Evolutionary conservation across 2,329 filamentous ascomycete species (phyloP).

Genomic region (Setomelanomma holmii): DNA sequence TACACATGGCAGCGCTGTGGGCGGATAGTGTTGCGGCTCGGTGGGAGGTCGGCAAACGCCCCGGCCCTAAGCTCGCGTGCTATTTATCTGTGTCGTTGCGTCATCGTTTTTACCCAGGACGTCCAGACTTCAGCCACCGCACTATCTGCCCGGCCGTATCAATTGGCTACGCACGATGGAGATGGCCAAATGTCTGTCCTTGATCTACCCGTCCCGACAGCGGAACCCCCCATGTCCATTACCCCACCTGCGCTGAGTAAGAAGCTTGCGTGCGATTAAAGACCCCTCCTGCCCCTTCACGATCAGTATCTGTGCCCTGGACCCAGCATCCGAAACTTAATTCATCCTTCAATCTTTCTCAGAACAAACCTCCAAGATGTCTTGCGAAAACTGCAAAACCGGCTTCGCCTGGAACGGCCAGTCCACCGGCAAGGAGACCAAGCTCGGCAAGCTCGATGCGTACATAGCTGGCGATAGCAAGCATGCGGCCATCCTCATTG

Average conservation of each 20-base stretch:
- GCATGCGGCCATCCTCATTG: slow-evolving; percentile 56
- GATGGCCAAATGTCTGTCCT: not conserved
- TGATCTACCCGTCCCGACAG: not conserved
- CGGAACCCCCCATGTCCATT: not conserved
- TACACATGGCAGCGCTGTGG: too few species aligned
- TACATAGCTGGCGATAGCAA: slow-evolving; percentile 54
- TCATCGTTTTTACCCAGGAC: not conserved
- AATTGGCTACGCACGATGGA: not conserved
- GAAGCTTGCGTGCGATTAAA: not conserved
- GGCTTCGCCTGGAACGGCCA: slow-evolving; percentile 51
- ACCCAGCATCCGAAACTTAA: not conserved
- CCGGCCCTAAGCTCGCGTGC: not conserved
- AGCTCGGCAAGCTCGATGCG: slow-evolving; percentile 47
- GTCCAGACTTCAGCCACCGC: not conserved
- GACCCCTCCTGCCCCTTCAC: slow-evolving; percentile 1
- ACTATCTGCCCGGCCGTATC: not conserved
- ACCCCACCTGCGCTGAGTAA: not conserved
- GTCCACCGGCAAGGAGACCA: slow-evolving; percentile 47
- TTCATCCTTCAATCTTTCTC: not conserved
- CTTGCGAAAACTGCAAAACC: slow-evolving; percentile 44
- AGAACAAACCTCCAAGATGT: slow-evolving; percentile 24
- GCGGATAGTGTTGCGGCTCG: too few species aligned
- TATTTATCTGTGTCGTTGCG: not conserved
- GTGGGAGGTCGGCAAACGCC: not conserved
- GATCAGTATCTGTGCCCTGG: not conserved